A percentile compares a stretch with the other conserved stretches of the same genome.
These are phyloP conservation scores for Petasospora fabianii DNA, from an alignment of 1,139 yeast genomes.

Conservation along the genomic window DNA sequence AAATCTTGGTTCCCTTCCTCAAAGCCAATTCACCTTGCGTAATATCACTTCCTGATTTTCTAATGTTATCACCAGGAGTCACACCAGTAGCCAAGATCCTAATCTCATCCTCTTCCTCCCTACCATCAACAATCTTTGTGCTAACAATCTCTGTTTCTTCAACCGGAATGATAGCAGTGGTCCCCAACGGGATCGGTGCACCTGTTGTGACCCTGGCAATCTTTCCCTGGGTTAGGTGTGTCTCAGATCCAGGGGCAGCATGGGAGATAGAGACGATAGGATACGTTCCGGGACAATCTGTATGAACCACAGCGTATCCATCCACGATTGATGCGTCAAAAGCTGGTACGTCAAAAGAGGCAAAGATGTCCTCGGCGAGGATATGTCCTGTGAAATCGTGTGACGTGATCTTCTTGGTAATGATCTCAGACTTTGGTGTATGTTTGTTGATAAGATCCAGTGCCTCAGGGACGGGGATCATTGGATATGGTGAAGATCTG, in stretches of 20 bases:
- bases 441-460: conserved; percentile 28
- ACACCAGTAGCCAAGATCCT: conserved; percentile 36
- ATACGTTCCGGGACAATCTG: conserved; percentile 41
- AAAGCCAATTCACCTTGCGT: conserved; percentile 34
- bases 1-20: conserved; percentile 33
- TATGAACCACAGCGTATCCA: conserved; percentile 44
- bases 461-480: conserved; percentile 40
- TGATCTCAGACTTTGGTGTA: conserved; percentile 26
- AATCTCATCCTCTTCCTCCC: conserved; percentile 37
- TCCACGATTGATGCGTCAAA: conserved; percentile 50
- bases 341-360: conserved; percentile 40
- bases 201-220: conserved; percentile 49
- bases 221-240: conserved; percentile 28
- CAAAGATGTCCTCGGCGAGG: conserved; percentile 37
- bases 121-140: conserved; percentile 29
- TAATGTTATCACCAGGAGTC: conserved; percentile 38
- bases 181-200: conserved; percentile 48
- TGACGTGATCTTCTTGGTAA: conserved; percentile 28
- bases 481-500: conserved; percentile 44
- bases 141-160: conserved; percentile 41
- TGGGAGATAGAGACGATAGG: conserved; percentile 39
- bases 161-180: conserved; percentile 49
- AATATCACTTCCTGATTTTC: conserved; percentile 45
- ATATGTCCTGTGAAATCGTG: conserved; percentile 33
- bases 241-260: conserved; percentile 33